Percentiles rank a stretch among this genome's conserved stretches.
These are phyloP conservation scores for Pontederia paniculata DNA, from an alignment of 176 grass and related monocot genomes.

Conservation along the genomic window DNA sequence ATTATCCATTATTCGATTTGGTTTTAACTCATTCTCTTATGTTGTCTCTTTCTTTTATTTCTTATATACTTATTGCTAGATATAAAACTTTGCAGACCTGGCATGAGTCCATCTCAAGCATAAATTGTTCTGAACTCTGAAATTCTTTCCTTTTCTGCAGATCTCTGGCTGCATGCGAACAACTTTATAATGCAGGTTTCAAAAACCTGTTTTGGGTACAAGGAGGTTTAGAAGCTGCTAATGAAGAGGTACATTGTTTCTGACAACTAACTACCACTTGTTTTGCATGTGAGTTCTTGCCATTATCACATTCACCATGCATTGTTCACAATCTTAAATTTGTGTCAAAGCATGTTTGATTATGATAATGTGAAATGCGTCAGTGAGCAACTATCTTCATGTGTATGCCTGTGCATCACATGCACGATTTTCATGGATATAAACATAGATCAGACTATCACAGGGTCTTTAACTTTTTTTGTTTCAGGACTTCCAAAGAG, in stretches of 20 bases:
- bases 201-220: conserved; percentile 92
- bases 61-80: not conserved
- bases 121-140: not conserved
- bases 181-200: conserved; percentile 75
- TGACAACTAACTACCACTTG: too few species aligned
- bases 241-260: conserved; percentile 62
- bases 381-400: too few species aligned
- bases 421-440: too few species aligned
- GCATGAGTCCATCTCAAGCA: not conserved
- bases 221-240: conserved; percentile 89
- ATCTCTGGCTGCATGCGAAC: conserved; percentile 85
- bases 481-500: conserved; percentile 67
- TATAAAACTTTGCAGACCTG: not conserved
- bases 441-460: not conserved
- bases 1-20: too few species aligned
- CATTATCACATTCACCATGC: too few species aligned
- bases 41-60: not conserved
- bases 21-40: not conserved
- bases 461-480: not conserved
- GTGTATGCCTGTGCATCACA: too few species aligned
- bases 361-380: too few species aligned
- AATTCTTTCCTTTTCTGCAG: conserved; percentile 26
- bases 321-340: too few species aligned
- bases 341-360: too few species aligned
- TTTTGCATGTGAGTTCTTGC: too few species aligned